A percentile compares a stretch with the other conserved stretches of the same genome.
phyloP scores from a whole-genome alignment of 2,329 filamentous ascomycete genomes.

The Stagonosporopsis rhizophila region DNA sequence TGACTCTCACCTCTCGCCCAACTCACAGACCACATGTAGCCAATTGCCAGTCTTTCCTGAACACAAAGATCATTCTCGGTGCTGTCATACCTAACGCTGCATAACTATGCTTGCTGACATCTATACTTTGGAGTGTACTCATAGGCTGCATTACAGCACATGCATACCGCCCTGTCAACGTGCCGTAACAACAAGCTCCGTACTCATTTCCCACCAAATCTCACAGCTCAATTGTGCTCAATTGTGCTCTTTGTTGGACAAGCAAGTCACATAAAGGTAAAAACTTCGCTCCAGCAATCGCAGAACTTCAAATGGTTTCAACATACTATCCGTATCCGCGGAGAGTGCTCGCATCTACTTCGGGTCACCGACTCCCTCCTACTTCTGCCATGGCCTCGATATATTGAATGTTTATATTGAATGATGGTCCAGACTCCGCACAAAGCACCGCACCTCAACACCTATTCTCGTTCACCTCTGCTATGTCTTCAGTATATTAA shows the following conservation, averaged over 20 bases:
- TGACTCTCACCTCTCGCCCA: neutral
- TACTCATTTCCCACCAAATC: neutral
- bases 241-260: neutral
- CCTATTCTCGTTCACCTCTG: no score
- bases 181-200: neutral
- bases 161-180: neutral
- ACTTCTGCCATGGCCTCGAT: neutral
- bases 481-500: neutral
- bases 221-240: conserved; percentile 15
- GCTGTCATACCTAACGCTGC: no score
- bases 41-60: neutral
- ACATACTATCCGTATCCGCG: neutral
- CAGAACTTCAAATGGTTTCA: neutral
- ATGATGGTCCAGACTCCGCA: neutral
- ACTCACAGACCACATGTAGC: neutral
- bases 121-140: no score
- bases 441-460: neutral
- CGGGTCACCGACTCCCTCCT: neutral
- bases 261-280: neutral
- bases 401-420: neutral
- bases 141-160: no score
- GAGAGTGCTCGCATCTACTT: neutral
- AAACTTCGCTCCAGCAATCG: neutral
- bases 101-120: no score
- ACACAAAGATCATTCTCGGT: neutral